phyloP scores from a whole-genome alignment of 495 filamentous ascomycete genomes.

The Trichoderma orchidacearum region DNA sequence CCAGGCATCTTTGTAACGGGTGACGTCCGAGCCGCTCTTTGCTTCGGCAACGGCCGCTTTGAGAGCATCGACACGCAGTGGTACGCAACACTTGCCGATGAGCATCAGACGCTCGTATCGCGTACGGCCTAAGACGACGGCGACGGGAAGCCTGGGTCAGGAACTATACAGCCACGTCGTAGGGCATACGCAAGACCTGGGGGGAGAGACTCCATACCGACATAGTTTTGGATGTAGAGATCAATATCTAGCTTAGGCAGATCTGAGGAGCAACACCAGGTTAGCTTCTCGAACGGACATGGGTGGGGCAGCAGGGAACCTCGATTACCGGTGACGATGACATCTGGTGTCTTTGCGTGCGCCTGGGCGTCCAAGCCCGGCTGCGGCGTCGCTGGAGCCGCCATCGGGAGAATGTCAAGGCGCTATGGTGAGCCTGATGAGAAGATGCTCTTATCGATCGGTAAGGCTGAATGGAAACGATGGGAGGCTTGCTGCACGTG shows the following conservation, averaged over 20 bases:
- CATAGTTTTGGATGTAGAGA: conserved; percentile 82
- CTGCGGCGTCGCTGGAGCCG: not conserved
- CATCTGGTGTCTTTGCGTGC: not conserved
- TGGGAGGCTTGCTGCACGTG: not conserved
- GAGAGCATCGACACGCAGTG: conserved; percentile 67
- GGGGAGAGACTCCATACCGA: conserved; percentile 37
- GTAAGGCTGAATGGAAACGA: not conserved
- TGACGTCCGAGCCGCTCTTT: conserved; percentile 60
- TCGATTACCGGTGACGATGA: not conserved
- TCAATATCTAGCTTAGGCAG: conserved; percentile 87
- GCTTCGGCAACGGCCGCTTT: conserved; percentile 65
- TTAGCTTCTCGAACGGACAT: not conserved
- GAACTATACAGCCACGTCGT: conserved; percentile 1
- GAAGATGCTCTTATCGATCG: not conserved
- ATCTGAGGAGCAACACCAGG: conserved; percentile 32
- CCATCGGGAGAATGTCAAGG: not conserved
- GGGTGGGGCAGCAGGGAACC: not conserved
- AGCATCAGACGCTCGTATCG: conserved; percentile 66
- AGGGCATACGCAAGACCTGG: not conserved
- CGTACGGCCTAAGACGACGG: conserved; percentile 42
- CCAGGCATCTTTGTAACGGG: conserved; percentile 55
- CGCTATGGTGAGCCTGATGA: not conserved
- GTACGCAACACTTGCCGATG: conserved; percentile 65
- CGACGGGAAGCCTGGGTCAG: conserved; percentile 4
- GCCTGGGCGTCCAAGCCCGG: not conserved